A percentile compares a stretch with the other conserved stretches of the same genome.
phyloP scores from a whole-genome alignment of 2,329 filamentous ascomycete species.

The Talaromyces sp. region DNA sequence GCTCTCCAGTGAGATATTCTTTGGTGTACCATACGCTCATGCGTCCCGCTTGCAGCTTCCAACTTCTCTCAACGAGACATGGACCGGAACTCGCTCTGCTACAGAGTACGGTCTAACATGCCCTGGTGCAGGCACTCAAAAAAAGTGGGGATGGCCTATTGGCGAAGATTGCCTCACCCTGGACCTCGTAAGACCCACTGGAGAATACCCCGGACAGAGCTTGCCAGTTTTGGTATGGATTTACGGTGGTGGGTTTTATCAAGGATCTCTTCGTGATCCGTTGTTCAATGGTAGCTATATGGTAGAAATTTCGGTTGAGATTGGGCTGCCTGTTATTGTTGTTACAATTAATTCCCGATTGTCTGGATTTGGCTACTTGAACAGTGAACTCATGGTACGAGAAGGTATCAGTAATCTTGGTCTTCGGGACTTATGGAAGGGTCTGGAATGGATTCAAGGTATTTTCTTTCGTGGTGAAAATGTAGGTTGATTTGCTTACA shows the following conservation, averaged over 20 bases:
- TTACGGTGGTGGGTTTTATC: constrained; percentile 35
- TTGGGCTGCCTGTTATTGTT: constrained; percentile 35
- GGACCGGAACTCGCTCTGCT: neutral
- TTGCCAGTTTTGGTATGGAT: constrained; percentile 14
- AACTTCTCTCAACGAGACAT: neutral
- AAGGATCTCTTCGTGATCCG: constrained; percentile 8
- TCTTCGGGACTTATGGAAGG: constrained; percentile 65
- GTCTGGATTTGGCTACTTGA: constrained; percentile 54
- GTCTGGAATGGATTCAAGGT: constrained; percentile 61
- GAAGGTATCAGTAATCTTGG: constrained; percentile 54
- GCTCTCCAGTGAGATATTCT: neutral
- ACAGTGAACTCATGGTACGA: neutral
- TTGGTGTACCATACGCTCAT: neutral
- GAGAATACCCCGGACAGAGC: constrained; percentile 2
- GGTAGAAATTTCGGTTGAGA: constrained; percentile 53
- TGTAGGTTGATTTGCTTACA: no score
- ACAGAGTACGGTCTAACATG: neutral
- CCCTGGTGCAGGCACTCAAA: neutral
- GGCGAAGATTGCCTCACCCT: constrained; percentile 8
- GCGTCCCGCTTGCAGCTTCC: neutral
- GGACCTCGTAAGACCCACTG: neutral
- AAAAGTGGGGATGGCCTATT: neutral
- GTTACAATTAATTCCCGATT: constrained; percentile 43
- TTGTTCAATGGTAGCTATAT: constrained; percentile 48
- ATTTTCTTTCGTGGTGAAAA: neutral